Evolutionary conservation across 1,284 basidiomycete species (phyloP).

Genomic region (Malassezia globosa): DNA sequence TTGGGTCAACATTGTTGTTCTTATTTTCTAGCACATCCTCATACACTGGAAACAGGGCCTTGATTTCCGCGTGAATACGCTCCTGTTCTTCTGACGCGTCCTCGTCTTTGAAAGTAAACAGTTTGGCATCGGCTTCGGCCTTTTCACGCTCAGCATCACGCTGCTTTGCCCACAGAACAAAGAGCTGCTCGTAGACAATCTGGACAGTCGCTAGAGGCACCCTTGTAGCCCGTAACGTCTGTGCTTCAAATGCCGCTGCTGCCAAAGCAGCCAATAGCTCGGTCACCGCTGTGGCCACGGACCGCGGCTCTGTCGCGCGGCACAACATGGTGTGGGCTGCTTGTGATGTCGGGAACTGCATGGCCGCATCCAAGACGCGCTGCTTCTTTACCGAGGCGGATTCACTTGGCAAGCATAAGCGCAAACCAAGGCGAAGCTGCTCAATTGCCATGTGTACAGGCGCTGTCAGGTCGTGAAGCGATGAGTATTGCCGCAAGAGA

Average conservation of each 20-base stretch:
- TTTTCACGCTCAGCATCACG: conserved; percentile 60
- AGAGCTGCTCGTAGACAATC: conserved; percentile 54
- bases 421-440: conserved; percentile 65
- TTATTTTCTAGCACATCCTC: conserved; percentile 52
- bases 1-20: background rate
- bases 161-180: conserved; percentile 72
- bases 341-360: conserved; percentile 2
- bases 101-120: conserved; percentile 64
- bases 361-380: background rate
- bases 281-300: conserved; percentile 5
- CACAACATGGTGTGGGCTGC: conserved; percentile 1
- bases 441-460: conserved; percentile 59
- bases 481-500: conserved; percentile 48
- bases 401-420: conserved; percentile 46
- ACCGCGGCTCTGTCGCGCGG: background rate
- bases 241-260: conserved; percentile 52
- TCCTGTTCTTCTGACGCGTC: conserved; percentile 59
- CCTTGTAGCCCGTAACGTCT: conserved; percentile 16
- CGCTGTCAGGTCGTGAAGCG: conserved; percentile 59
- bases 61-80: conserved; percentile 66
- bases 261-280: conserved; percentile 46
- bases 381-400: background rate
- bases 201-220: conserved; percentile 23
- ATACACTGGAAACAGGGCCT: conserved; percentile 70
- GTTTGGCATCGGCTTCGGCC: conserved; percentile 58